These are phyloP conservation scores for Stagonosporopsis vannaccii DNA, from an alignment of 2,329 filamentous ascomycete species.

Conservation along the genomic window DNA sequence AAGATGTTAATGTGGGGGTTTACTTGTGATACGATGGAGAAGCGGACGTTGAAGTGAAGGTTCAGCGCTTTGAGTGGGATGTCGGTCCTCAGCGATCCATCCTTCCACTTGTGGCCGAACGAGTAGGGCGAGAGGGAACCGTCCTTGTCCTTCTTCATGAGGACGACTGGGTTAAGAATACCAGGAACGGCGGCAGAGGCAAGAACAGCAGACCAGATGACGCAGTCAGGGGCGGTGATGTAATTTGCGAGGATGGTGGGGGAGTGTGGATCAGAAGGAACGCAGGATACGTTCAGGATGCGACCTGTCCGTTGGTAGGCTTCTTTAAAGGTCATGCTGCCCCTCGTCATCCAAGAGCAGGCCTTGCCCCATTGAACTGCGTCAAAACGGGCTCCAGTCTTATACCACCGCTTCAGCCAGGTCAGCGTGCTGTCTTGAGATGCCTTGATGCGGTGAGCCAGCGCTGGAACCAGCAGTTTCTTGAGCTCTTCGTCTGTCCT, in stretches of 20 bases:
- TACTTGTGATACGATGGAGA: conserved; percentile 85
- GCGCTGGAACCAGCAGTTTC: conserved; percentile 80
- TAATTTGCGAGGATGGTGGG: conserved; percentile 94
- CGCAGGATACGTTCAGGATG: conserved; percentile 93
- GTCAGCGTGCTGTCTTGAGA: conserved; percentile 78
- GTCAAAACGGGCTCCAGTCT: conserved; percentile 92
- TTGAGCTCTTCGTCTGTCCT: conserved; percentile 92
- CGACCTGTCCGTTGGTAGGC: conserved; percentile 93
- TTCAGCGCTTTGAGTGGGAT: conserved; percentile 95
- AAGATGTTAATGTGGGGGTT: conserved; percentile 99
- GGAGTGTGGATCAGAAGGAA: conserved; percentile 93
- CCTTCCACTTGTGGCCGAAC: conserved; percentile 99
- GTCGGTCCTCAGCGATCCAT: conserved; percentile 91
- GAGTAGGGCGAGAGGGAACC: conserved; percentile 86
- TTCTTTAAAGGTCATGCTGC: conserved; percentile 92
- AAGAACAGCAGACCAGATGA: conserved; percentile 96
- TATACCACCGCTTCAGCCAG: conserved; percentile 88
- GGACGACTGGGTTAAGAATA: conserved; percentile 91
- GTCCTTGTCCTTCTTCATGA: conserved; percentile 83
- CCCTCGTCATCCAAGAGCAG: conserved; percentile 88
- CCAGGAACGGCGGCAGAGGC: conserved; percentile 95
- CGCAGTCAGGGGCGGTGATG: conserved; percentile 92
- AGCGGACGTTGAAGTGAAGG: conserved; percentile 97
- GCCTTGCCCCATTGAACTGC: conserved; percentile 87
- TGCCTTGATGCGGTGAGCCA: conserved; percentile 84